Evolutionary conservation across 2,329 filamentous ascomycete genomes (phyloP), one percentile per base, ranked within the genome.

Genomic region (Scolecobasidium constrictum): DNA sequence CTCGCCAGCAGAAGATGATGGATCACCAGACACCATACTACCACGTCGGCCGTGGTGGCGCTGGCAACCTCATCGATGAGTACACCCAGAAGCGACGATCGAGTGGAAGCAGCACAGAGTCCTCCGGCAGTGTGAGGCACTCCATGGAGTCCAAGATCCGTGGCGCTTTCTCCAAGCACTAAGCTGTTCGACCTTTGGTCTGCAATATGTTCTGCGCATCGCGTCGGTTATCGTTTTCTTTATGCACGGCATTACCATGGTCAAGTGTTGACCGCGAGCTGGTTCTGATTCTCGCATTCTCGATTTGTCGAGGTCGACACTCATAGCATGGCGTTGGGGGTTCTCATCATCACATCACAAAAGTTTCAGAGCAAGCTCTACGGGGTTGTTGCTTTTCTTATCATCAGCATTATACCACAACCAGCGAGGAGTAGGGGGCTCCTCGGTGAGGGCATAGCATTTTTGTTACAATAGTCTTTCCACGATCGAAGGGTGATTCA

Each of bases 41-140:
- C 66, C 73, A 78, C 56, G 71, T 79, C 48, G 77, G 77, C 35
- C 68, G 77, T 35, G 77, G 76, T 16, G 77, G 77, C 33, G 72
- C 70, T 11, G 77, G 73, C 40, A 81, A 81, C 58, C 49, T 58
- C 34, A 56, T 69, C 45, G 56, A 65, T 36, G 63, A 66, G 50
- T 55, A 56, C 52, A 53, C 60, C 48, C 53, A 52, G 41, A 42
- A 53, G 7, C 38, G 22, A 44, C 43, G 31, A 47, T 34, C 37
- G 4, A 33, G 21, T 16, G 21, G 22, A 18, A 41, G 23, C 20
- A 23, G 35, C 2, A 26, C 17, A 7, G 23, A 18, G 4, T 34
- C 23, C 19, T 49, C 48, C 46, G 46, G 54, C 16, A 56, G 54
- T 15, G 57, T 56, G 9, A 46, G 60, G 31, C 47, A 53, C 47